These are phyloP conservation scores for Ophiostoma sp. DNA, from an alignment of 2,329 filamentous ascomycete genomes.

Conservation along the genomic window DNA sequence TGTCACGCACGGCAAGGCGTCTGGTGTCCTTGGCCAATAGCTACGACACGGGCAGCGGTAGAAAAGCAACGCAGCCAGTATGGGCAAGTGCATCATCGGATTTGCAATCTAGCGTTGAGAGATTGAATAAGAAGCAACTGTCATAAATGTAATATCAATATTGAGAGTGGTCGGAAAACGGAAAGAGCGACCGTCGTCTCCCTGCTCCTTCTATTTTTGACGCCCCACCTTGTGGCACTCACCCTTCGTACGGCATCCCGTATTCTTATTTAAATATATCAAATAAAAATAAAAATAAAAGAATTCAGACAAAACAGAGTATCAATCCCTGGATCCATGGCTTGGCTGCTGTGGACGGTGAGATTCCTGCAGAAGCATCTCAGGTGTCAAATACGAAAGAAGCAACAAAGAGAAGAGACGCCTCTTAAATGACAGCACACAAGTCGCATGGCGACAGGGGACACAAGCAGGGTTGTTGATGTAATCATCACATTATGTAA, in stretches of 20 bases:
- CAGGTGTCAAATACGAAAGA: background rate
- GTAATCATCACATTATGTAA: background rate
- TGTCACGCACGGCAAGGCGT: background rate
- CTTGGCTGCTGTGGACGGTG: background rate
- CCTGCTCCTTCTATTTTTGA: constrained; percentile 9
- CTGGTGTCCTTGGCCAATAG: too few species aligned
- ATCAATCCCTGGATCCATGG: too few species aligned
- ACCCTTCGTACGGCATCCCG: constrained; percentile 14
- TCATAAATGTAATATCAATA: background rate
- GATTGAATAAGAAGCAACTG: background rate
- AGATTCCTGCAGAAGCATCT: background rate
- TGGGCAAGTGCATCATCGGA: background rate
- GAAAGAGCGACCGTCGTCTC: background rate
- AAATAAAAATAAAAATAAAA: background rate
- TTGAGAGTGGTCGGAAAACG: background rate
- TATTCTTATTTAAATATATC: background rate
- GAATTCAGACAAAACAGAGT: background rate
- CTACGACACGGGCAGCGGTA: background rate
- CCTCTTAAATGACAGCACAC: background rate
- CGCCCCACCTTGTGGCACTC: constrained; percentile 3
- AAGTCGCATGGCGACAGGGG: background rate
- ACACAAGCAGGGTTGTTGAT: background rate
- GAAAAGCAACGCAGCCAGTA: background rate
- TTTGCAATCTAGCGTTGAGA: too few species aligned
- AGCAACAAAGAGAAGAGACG: background rate